These are phyloP conservation scores for Didymella segeticola DNA, from an alignment of 2,329 filamentous ascomycete genomes.

Conservation along the genomic window DNA sequence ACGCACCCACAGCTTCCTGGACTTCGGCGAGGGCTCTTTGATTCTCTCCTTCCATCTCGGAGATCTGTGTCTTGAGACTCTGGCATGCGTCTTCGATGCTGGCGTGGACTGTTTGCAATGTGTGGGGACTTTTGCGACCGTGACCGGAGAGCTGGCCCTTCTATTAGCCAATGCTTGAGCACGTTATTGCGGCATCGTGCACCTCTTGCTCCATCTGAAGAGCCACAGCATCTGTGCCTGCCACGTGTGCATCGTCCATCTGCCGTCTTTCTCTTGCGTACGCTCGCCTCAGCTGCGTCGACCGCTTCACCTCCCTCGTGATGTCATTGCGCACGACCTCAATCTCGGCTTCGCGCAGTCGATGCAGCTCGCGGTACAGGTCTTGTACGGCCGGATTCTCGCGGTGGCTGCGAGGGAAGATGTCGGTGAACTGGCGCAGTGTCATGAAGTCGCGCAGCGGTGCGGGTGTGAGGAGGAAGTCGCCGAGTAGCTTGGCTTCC, in stretches of 20 bases:
- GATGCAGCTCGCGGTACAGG: slow-evolving; percentile 81
- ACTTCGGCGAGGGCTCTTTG: slow-evolving; percentile 66
- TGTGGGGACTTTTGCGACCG: slow-evolving; percentile 62
- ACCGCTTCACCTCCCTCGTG: slow-evolving; percentile 67
- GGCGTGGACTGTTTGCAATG: slow-evolving; percentile 68
- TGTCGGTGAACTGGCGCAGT: slow-evolving; percentile 74
- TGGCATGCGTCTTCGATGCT: slow-evolving; percentile 72
- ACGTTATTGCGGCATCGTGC: neutral
- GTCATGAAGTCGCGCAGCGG: slow-evolving; percentile 76
- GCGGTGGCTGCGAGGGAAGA: slow-evolving; percentile 74
- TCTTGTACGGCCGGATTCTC: slow-evolving; percentile 70
- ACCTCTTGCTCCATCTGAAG: slow-evolving; percentile 63
- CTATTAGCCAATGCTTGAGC: slow-evolving; percentile 16
- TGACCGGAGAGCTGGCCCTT: slow-evolving; percentile 62
- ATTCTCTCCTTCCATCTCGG: slow-evolving; percentile 70
- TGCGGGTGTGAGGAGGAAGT: slow-evolving; percentile 80
- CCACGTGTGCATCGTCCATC: slow-evolving; percentile 62
- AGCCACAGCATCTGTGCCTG: slow-evolving; percentile 63
- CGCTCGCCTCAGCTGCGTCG: slow-evolving; percentile 64
- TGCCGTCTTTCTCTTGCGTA: slow-evolving; percentile 62
- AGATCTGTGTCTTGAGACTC: slow-evolving; percentile 72
- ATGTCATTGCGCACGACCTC: slow-evolving; percentile 73
- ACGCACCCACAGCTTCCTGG: slow-evolving; percentile 69
- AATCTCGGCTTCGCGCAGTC: slow-evolving; percentile 72
- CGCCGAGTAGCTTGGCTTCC: slow-evolving; percentile 75